phyloP scores from a whole-genome alignment of 2,329 filamentous ascomycete genomes.

The Microcera coccophila region DNA sequence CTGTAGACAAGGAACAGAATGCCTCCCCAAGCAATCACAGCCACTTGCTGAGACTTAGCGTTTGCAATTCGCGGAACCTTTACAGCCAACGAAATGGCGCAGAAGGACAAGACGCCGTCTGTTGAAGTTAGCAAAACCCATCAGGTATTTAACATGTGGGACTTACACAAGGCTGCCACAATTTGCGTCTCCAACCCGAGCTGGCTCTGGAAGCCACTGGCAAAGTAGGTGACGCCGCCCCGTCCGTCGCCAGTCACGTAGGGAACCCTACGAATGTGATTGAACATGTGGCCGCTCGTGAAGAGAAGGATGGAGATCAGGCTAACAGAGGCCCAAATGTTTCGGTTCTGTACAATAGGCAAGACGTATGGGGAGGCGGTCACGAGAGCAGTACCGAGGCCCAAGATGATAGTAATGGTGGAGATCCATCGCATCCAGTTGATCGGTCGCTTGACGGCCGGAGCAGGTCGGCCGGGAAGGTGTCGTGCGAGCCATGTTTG shows the following conservation, averaged over 20 bases:
- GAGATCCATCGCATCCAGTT: constrained; percentile 77
- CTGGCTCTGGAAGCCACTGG: constrained; percentile 87
- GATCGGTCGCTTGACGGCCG: constrained; percentile 74
- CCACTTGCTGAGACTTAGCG: constrained; percentile 71
- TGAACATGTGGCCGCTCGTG: constrained; percentile 98
- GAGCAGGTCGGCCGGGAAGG: constrained; percentile 73
- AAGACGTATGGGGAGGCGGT: constrained; percentile 75
- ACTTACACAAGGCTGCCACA: constrained; percentile 86
- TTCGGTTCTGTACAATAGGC: constrained; percentile 82
- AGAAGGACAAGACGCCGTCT: constrained; percentile 75
- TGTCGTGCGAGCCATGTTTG: constrained; percentile 76
- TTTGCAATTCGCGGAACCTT: constrained; percentile 89
- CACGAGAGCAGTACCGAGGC: constrained; percentile 61
- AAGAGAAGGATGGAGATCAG: constrained; percentile 88
- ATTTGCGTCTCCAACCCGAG: constrained; percentile 95
- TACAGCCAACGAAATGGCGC: constrained; percentile 82
- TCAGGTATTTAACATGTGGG: background rate
- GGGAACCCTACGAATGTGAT: constrained; percentile 92
- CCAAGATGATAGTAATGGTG: constrained; percentile 65
- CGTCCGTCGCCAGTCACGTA: constrained; percentile 83
- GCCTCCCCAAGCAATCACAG: constrained; percentile 73
- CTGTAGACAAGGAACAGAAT: constrained; percentile 83
- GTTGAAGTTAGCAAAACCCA: constrained; percentile 33
- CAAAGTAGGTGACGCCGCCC: constrained; percentile 87
- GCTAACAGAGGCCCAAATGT: constrained; percentile 87